Conservation (phyloP, 192 early-diverging fungal species). For the Umbelopsis sp. region DNA sequence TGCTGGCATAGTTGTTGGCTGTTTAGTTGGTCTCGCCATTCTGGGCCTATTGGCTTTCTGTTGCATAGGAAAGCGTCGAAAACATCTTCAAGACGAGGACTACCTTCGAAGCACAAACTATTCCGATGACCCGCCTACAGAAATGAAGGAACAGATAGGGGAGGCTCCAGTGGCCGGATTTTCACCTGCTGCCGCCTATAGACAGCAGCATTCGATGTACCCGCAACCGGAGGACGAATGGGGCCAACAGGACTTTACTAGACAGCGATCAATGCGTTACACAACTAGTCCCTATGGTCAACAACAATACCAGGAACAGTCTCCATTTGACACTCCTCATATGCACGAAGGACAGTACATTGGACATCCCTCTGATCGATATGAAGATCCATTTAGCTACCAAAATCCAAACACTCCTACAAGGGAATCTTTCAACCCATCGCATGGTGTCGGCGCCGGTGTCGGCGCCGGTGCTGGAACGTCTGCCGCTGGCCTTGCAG, state of each 20-base stretch:
- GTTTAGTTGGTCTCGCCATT: background rate
- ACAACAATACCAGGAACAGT: background rate
- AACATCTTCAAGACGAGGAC: background rate
- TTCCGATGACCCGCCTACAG: background rate
- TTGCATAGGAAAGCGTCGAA: background rate
- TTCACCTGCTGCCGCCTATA: background rate
- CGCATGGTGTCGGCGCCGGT: background rate
- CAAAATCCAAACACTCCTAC: constrained; percentile 6
- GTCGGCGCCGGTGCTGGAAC: background rate
- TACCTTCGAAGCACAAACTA: background rate
- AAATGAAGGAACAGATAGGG: background rate
- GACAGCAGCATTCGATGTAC: background rate
- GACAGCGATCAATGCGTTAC: background rate
- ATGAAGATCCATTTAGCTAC: background rate
- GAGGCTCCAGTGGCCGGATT: background rate
- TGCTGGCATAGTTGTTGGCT: background rate
- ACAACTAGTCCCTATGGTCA: background rate
- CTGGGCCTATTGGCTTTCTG: background rate
- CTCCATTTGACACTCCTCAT: background rate
- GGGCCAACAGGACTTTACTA: background rate
- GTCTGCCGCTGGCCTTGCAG: background rate
- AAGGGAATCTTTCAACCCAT: background rate
- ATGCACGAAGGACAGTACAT: background rate
- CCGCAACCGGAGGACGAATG: background rate
- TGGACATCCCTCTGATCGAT: background rate